Base-by-base conservation (phyloP, 371 early-diverging fungal species). In the Apophysomyces sp. region DNA sequence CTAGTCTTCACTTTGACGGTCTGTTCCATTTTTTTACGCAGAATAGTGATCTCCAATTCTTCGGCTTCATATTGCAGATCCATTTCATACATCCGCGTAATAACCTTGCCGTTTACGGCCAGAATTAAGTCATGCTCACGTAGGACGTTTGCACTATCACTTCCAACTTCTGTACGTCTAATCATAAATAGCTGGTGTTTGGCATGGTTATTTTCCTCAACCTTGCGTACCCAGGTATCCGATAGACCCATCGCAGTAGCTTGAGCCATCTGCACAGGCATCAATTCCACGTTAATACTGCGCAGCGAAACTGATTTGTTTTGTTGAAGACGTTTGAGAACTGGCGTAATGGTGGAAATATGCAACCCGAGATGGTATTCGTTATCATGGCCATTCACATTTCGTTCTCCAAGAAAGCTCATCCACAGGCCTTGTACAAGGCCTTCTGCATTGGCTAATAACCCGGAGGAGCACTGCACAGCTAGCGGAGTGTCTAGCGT, bases 381-480 rank as follows among this genome's bases (percentile, higher is more conserved):
- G 44, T 84, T 89, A 61, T 91, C 91, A 27, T 86, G 83, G 1
- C 90, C 91, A 37, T 76, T 73, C 56, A 70, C 67, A 51, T 87
- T 90, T 49, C 87, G 84, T 52, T 93, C 94, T 21, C 93, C 93
- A 16, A 92, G 69, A 60, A 87, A 93, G 18, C 86, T 88, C 56
- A 94, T 73, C 97, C 97, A 97, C 32, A 97, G 67, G 2, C 89
- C 95, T 58, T 88, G 88, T 0, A 94, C 93, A 26, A 74, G 75
- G 0, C 89, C 95, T 13, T 87, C 71, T 12, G 80, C 63, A 63
- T 93, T 92, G 1, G 91, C 90, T 36, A 97, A 74, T 8, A 95
- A 83, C 55, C 97, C 97, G 13, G 92, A 90, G 8, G 89, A 88
- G 60, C 93, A 95, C 60, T 90, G 89, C 64, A 90, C 83, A 11